Base-by-base conservation (phyloP, 768 basidiomycete species). In the Hypsizygus marmoreus region DNA sequence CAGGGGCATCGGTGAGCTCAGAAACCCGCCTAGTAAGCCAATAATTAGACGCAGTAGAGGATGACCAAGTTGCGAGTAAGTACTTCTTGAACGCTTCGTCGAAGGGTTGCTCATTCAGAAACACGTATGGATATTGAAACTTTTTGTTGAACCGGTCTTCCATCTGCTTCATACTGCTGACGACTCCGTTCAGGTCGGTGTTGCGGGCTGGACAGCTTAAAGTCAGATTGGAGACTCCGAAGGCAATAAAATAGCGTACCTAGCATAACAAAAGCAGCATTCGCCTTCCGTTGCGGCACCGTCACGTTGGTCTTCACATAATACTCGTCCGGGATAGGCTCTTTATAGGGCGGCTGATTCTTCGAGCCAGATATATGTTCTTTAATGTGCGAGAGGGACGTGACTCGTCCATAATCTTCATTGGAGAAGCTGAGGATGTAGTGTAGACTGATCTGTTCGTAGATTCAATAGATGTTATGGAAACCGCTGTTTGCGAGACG, bases 61-160 rank as follows among this genome's bases (percentile, higher is more conserved):
- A 17, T 22, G 16, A 25, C 19, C 19, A 37, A 38, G 19, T 8
- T 19, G 31, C 11, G 22, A 48, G 6, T 17, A 35, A 20, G 31
- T 49, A 84, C 81, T 68, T 69, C 61, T 86, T 91, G 72, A 93
- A 93, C 7, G 75, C 68, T 1, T 84, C 82, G 7, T 79, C 72
- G 60, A 93, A 93, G 0, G 74, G 72, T 51, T 83, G 74, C 25
- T 97, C 92, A 60, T 95, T 95, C 44, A 97, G 72, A 66, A 95
- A 91, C 30, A 88, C 83, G 59, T 89, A 95, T 12, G 89, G 88
- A 63, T 95, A 95, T 17, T 68, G 71, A 57, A 84, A 93, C 61
- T 86, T 85, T 50, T 82, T 80, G 74, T 99, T 99, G 73, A 97
- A 97, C 30, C 87, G 73, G 60, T 91, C 86, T 68, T 98, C 95